A percentile compares a stretch with the other conserved stretches of the same genome.
Conservation (phyloP, 2,329 filamentous ascomycete genomes). For the Colletotrichum siamense region DNA sequence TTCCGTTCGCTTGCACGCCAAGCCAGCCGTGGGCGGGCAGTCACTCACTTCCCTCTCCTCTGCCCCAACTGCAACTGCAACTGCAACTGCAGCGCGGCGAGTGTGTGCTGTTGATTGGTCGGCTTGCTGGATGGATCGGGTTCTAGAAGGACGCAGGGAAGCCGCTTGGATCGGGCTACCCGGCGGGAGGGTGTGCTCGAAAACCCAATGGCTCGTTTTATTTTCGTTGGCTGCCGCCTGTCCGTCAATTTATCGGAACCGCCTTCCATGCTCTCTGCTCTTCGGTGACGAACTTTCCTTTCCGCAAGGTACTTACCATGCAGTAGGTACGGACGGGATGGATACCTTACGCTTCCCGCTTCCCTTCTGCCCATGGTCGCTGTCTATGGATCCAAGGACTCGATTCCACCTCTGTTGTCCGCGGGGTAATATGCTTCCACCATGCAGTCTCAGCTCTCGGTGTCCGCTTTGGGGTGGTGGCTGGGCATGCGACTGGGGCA, state of each 20-base stretch:
- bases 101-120: background rate
- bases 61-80: background rate
- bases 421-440: background rate
- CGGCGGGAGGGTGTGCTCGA: background rate
- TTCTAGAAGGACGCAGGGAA: conserved; percentile 14
- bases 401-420: background rate
- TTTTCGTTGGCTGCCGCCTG: background rate
- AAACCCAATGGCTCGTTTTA: background rate
- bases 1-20: background rate
- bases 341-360: background rate
- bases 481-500: background rate
- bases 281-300: background rate
- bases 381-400: background rate
- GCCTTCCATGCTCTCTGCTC: background rate
- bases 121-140: background rate
- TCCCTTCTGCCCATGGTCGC: background rate
- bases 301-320: too few relatives aligned
- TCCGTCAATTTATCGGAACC: conserved; percentile 3
- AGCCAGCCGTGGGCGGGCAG: background rate
- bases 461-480: background rate
- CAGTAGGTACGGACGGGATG: background rate
- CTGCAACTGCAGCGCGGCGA: background rate
- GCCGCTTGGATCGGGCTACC: background rate
- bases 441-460: background rate
- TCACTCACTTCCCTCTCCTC: background rate